phyloP scores from a whole-genome alignment of 768 basidiomycete species.

The Russula sp. region DNA sequence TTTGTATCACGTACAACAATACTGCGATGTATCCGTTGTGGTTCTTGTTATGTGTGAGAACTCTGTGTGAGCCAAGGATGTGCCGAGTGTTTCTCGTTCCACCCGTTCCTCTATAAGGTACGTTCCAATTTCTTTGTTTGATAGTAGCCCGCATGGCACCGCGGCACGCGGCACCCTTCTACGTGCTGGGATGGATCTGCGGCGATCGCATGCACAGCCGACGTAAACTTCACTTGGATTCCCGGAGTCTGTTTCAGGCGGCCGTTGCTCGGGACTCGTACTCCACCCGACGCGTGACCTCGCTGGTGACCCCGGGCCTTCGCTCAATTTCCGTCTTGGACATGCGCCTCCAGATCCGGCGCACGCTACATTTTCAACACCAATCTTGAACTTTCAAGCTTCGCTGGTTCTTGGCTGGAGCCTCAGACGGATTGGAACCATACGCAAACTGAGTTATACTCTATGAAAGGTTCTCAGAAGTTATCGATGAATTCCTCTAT shows the following conservation, averaged over 20 bases:
- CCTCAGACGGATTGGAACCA: constrained; percentile 5
- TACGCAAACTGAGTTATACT: background rate
- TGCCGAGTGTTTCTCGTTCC: background rate
- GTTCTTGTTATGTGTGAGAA: constrained; percentile 10
- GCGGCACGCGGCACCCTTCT: background rate
- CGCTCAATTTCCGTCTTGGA: background rate
- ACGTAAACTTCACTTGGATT: background rate
- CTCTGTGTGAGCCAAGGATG: background rate
- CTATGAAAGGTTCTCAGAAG: constrained; percentile 1
- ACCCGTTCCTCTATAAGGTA: background rate
- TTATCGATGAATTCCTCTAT: background rate
- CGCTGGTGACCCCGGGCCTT: background rate
- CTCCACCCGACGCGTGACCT: no score
- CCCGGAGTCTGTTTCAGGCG: background rate
- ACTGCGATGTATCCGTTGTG: constrained; percentile 9
- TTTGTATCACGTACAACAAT: constrained; percentile 20
- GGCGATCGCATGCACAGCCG: no score
- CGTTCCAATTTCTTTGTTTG: background rate
- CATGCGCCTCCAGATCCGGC: background rate
- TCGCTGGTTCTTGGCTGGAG: constrained; percentile 8
- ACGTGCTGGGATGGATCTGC: background rate
- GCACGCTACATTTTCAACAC: background rate
- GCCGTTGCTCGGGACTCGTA: no score
- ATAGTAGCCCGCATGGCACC: background rate
- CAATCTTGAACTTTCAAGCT: background rate